These are phyloP conservation scores for Pyrus communis DNA, from an alignment of 306 rosid genomes.

Conservation along the genomic window DNA sequence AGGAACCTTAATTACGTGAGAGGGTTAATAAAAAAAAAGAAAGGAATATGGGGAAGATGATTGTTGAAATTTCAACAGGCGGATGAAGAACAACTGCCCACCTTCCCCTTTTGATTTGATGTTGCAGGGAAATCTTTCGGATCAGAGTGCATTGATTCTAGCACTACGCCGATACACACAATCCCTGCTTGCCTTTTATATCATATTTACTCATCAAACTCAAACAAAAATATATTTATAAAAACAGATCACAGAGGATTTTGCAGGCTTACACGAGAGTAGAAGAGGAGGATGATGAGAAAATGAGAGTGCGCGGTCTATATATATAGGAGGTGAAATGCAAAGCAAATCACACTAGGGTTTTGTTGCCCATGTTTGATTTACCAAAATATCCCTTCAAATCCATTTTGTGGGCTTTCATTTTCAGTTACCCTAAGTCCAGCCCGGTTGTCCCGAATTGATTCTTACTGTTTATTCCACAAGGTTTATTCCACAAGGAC, in stretches of 20 bases:
- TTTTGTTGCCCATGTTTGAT: background rate
- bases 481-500: too few species aligned
- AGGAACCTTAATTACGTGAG: too few species aligned
- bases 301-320: background rate
- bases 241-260: background rate
- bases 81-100: constrained; percentile 76
- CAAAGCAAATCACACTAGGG: background rate
- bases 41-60: constrained; percentile 56
- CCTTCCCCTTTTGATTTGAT: constrained; percentile 32
- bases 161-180: constrained; percentile 82
- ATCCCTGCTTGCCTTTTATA: constrained; percentile 35
- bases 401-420: background rate
- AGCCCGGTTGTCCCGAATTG: background rate
- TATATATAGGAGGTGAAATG: background rate
- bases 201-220: too few species aligned
- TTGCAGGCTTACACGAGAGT: background rate
- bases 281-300: background rate
- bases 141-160: constrained; percentile 32
- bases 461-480: background rate
- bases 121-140: constrained; percentile 77
- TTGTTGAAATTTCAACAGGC: constrained; percentile 42
- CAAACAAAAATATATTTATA: background rate
- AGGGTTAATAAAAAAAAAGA: too few species aligned
- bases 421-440: background rate
- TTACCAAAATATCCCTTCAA: background rate